A percentile compares a stretch with the other conserved stretches of the same genome.
Evolutionary conservation across 129 eudicot species (phyloP).

Genomic region (Ambrosia trifida): DNA sequence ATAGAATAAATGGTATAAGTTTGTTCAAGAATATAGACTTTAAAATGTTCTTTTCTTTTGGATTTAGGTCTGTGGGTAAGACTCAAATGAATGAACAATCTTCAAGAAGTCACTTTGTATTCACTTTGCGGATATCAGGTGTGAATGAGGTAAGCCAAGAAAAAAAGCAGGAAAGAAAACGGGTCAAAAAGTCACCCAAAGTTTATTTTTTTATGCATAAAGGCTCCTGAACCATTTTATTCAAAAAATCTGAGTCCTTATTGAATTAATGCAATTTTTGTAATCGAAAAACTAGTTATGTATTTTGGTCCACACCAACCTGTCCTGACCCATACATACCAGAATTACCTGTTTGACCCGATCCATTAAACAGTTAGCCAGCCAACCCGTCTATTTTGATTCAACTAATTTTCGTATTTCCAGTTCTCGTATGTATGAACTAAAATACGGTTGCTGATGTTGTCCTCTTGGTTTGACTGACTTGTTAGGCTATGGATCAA

Average conservation of each 20-base stretch:
- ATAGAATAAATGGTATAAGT: background rate
- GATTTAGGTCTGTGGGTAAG: conserved; percentile 88
- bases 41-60: background rate
- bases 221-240: background rate
- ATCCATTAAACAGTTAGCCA: background rate
- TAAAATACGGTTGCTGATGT: background rate
- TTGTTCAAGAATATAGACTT: background rate
- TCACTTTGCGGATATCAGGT: conserved; percentile 85
- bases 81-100: conserved; percentile 99
- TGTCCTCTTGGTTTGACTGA: conserved; percentile 5
- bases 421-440: background rate
- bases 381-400: background rate
- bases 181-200: background rate
- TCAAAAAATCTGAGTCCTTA: background rate
- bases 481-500: conserved; percentile 75
- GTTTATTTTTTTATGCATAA: background rate
- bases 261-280: background rate
- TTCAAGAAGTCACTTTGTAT: conserved; percentile 97
- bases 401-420: no score
- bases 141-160: conserved; percentile 64
- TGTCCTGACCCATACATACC: background rate
- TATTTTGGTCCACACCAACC: background rate
- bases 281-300: background rate
- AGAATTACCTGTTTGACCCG: background rate
- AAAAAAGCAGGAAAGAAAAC: background rate